Conservation (phyloP, 108 stramenopile species). For the Discostella stelligeroides region DNA sequence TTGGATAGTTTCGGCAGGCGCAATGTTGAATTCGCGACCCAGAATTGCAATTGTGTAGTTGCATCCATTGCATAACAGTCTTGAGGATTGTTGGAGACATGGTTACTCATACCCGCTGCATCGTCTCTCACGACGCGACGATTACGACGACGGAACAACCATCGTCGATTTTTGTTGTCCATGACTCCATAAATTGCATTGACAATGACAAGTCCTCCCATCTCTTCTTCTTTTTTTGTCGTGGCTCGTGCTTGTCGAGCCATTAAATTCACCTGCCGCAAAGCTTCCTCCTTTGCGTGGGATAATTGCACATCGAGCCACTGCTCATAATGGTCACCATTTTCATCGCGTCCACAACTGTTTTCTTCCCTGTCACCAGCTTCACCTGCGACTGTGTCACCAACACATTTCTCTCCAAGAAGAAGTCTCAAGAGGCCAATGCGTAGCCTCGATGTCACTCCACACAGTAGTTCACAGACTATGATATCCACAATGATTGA, state of each 20-base stretch:
- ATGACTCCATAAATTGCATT: constrained; percentile 47
- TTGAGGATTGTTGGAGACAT: not conserved
- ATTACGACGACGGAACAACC: constrained; percentile 5
- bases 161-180: constrained; percentile 25
- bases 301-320: constrained; percentile 6
- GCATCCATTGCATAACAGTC: constrained; percentile 56
- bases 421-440: constrained; percentile 23
- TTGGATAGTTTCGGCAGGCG: constrained; percentile 62
- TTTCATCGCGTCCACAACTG: not conserved
- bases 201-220: constrained; percentile 44
- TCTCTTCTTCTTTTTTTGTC: constrained; percentile 34
- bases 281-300: constrained; percentile 31
- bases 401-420: constrained; percentile 16
- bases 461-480: constrained; percentile 37
- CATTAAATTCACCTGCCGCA: constrained; percentile 35
- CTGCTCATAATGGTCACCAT: constrained; percentile 8
- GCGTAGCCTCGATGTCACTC: constrained; percentile 21
- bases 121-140: too few relatives aligned
- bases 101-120: too few relatives aligned
- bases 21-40: constrained; percentile 58
- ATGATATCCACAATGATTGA: constrained; percentile 34
- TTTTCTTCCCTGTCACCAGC: too few relatives aligned
- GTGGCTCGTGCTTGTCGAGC: constrained; percentile 23
- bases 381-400: not conserved
- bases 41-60: constrained; percentile 79